These are phyloP conservation scores for Didymella exigua DNA, from an alignment of 2,329 filamentous ascomycete genomes.

Conservation along the genomic window DNA sequence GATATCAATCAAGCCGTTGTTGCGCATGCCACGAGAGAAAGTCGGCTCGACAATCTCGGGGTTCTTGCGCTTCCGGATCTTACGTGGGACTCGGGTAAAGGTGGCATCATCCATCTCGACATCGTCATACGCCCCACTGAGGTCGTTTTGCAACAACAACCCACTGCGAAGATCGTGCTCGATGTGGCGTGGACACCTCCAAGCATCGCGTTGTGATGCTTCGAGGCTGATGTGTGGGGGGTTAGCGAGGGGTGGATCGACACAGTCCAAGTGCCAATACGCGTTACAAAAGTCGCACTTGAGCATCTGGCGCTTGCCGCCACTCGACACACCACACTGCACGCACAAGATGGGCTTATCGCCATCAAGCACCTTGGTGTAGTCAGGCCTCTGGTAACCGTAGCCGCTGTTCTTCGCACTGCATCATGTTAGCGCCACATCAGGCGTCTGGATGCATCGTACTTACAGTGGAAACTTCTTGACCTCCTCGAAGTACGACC, in stretches of 20 bases:
- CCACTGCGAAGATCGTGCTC: constrained; percentile 69
- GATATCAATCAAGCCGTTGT: constrained; percentile 56
- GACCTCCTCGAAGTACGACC: constrained; percentile 77
- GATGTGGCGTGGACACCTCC: constrained; percentile 87
- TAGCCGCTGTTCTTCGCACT: constrained; percentile 49
- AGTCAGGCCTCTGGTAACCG: constrained; percentile 48
- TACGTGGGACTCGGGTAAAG: constrained; percentile 44
- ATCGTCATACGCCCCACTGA: constrained; percentile 37
- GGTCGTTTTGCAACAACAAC: constrained; percentile 39
- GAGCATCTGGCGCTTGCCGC: constrained; percentile 73
- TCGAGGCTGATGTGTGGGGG: constrained; percentile 65
- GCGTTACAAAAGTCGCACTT: constrained; percentile 82
- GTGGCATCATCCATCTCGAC: constrained; percentile 37
- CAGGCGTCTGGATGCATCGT: constrained; percentile 34
- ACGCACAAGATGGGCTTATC: constrained; percentile 81
- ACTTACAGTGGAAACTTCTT: constrained; percentile 65
- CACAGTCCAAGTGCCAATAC: constrained; percentile 90
- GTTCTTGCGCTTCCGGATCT: constrained; percentile 57
- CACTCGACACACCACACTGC: constrained; percentile 70
- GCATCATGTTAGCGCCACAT: constrained; percentile 34
- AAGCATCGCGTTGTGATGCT: constrained; percentile 68
- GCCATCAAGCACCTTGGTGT: constrained; percentile 68
- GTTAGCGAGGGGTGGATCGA: constrained; percentile 80
- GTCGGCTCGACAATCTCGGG: constrained; percentile 55
- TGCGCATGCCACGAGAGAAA: constrained; percentile 65